These are phyloP conservation scores for Tulasnella sp. DNA, from an alignment of 768 basidiomycete species.

Conservation along the genomic window DNA sequence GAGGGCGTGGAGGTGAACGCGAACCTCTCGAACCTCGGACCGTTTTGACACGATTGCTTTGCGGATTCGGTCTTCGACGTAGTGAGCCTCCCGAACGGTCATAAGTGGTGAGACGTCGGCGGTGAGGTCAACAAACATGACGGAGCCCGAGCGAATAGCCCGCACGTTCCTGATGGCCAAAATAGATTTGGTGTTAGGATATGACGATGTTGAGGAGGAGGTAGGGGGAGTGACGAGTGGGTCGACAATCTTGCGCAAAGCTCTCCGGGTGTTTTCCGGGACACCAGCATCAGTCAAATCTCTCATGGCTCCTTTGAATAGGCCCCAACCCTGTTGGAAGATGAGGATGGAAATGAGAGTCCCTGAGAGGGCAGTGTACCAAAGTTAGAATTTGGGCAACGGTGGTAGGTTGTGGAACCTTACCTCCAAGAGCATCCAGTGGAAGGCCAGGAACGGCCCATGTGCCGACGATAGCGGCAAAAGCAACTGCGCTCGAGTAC, in stretches of 20 bases:
- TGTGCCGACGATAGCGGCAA: constrained; percentile 87
- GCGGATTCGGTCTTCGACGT: constrained; percentile 61
- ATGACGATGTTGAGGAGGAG: constrained; percentile 28
- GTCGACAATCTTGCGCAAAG: constrained; percentile 55
- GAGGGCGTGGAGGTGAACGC: constrained; percentile 21
- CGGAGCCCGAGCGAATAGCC: constrained; percentile 73
- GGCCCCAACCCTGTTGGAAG: constrained; percentile 65
- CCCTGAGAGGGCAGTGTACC: constrained; percentile 46
- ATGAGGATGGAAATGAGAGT: constrained; percentile 88
- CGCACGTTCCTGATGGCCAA: constrained; percentile 54
- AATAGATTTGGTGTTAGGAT: constrained; percentile 37
- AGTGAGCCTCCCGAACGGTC: constrained; percentile 56
- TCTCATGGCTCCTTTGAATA: constrained; percentile 66
- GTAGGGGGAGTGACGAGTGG: constrained; percentile 48
- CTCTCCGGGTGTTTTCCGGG: constrained; percentile 50
- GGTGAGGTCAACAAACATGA: constrained; percentile 77
- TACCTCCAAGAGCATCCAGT: constrained; percentile 91
- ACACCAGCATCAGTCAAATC: constrained; percentile 85
- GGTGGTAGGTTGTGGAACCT: constrained; percentile 35
- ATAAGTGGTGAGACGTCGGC: constrained; percentile 61
- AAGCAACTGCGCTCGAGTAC: constrained; percentile 85
- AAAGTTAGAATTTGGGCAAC: constrained; percentile 14
- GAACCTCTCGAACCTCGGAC: constrained; percentile 69
- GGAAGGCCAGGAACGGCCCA: constrained; percentile 82
- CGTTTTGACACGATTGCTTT: constrained; percentile 52